Evolutionary conservation across 495 filamentous ascomycete species (phyloP), one percentile per base, ranked within the genome.

Genomic region (Neurospora discreta): DNA sequence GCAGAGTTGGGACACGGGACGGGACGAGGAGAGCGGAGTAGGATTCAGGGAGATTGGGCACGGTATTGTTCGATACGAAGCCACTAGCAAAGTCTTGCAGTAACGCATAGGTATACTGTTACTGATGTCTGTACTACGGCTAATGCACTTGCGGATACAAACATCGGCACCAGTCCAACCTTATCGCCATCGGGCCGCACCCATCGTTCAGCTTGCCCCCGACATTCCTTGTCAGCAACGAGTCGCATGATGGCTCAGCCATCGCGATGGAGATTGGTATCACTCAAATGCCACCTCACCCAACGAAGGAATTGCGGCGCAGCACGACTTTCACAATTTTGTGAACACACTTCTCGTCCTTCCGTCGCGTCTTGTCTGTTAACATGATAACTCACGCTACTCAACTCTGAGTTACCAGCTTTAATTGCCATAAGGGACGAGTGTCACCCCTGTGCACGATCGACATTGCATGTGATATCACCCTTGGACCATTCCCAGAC

Each of bases 41-140:
- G 44, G 43, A 20, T 5, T 5, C 20, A 23, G 3, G n/a, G 13
- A 23, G 5, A 7, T 58, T 58, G 15, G 5, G 11, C 5, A 1
- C 11, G 11, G 5, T 26, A 26, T 58, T 10, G 44, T 52, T 10
- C 1, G 5, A 1, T 5, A 52, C 20, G 20, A 0, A 23, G 0
- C 10, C 20, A 52, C 44, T 52, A 52, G 10, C 42, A n/a, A 18
- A 8, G 3, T 2, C 9, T n/a, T 0, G 1, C 42, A n/a, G 8
- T 9, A 1, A 38, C 0, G 0, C 7, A 38, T 8, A 0, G 1
- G 0, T 8, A 38, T 38, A 13, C 30, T 33, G 52, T 16, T 65
- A 65, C 26, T 26, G 6, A 1, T 0, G 0, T 1, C 1, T 0
- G 7, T 18, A 65, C 52, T 30, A 0, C 0, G 16, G 26, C 9